phyloP scores from a whole-genome alignment of 495 filamentous ascomycete species.

The Xylaria longipes region DNA sequence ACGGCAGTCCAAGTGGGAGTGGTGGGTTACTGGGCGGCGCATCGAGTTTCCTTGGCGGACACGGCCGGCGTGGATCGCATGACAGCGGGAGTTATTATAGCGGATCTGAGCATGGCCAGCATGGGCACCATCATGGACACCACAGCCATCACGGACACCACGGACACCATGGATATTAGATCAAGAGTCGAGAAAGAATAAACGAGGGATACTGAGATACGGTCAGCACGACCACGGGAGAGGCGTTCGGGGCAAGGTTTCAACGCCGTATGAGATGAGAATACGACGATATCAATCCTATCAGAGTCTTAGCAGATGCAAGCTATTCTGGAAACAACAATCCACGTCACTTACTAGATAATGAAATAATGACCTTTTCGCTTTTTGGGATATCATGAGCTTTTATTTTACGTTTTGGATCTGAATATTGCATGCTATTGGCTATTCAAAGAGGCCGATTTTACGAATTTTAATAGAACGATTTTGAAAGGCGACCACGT shows the following conservation, averaged over 20 bases:
- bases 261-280: background rate
- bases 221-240: background rate
- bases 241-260: background rate
- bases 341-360: background rate
- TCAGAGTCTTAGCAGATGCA: too few relatives aligned
- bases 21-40: background rate
- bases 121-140: background rate
- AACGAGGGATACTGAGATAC: background rate
- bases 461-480: too few relatives aligned
- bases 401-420: background rate
- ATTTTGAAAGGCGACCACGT: too few relatives aligned
- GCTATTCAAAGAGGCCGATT: too few relatives aligned
- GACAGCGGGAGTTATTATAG: conserved; percentile 8
- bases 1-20: background rate
- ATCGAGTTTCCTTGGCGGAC: background rate
- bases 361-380: background rate
- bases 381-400: background rate
- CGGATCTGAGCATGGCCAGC: background rate
- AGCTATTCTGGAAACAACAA: background rate
- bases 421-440: too few relatives aligned
- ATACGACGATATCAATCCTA: background rate
- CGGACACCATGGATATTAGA: background rate
- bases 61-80: background rate
- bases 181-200: background rate
- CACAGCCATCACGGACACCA: background rate